Conservation (phyloP, 805 yeast species). For the Hanseniaspora singularis region DNA sequence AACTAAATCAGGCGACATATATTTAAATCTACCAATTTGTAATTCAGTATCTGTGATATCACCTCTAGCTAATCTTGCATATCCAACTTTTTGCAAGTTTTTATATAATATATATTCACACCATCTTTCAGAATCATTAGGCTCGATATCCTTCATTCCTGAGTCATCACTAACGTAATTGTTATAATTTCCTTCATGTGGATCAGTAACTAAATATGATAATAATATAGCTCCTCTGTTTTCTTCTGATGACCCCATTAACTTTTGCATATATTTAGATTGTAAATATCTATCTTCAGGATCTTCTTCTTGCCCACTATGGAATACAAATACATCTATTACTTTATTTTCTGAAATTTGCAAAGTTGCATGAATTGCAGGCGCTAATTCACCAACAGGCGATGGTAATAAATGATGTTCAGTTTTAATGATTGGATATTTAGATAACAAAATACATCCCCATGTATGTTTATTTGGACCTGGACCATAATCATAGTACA, state of each 20-base stretch:
- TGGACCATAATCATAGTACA: slow-evolving; percentile 95
- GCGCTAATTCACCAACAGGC: slow-evolving; percentile 96
- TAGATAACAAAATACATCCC: slow-evolving; percentile 88
- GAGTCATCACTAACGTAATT: slow-evolving; percentile 74
- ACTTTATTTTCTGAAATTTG: slow-evolving; percentile 68
- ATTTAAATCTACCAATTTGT: slow-evolving; percentile 84
- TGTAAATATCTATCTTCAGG: slow-evolving; percentile 85
- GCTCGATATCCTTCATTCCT: slow-evolving; percentile 88
- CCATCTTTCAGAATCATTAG: slow-evolving; percentile 94
- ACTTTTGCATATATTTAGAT: slow-evolving; percentile 56
- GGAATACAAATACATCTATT: slow-evolving; percentile 93
- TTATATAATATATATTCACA: slow-evolving; percentile 91
- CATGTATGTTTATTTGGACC: slow-evolving; percentile 97
- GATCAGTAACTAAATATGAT: slow-evolving; percentile 83
- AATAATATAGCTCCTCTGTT: slow-evolving; percentile 73
- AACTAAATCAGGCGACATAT: slow-evolving; percentile 31
- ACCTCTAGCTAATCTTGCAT: slow-evolving; percentile 86
- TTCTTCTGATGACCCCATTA: slow-evolving; percentile 58
- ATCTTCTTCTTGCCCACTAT: slow-evolving; percentile 96
- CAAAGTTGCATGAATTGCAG: slow-evolving; percentile 92
- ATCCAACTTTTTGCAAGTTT: slow-evolving; percentile 74
- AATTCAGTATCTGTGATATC: slow-evolving; percentile 94
- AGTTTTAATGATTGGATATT: slow-evolving; percentile 84
- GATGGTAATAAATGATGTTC: slow-evolving; percentile 88
- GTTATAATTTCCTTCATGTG: slow-evolving; percentile 80